Evolutionary conservation across 192 early-diverging fungal genomes (phyloP).

Genomic region (Mortierella hygrophila): DNA sequence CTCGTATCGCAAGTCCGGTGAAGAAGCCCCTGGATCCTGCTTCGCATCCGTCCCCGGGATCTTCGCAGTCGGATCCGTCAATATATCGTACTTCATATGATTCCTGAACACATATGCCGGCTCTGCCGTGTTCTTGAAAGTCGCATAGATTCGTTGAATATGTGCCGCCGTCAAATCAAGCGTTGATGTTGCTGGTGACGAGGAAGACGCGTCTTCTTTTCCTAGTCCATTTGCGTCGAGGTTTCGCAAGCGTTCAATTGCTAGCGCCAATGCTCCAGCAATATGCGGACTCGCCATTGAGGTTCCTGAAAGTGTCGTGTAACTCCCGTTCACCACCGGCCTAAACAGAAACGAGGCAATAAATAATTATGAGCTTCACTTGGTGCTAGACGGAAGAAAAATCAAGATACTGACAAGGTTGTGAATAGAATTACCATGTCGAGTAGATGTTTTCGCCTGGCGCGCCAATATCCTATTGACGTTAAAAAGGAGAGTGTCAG

Average conservation of each 20-base stretch:
- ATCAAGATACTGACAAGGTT: neutral
- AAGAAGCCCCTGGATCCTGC: neutral
- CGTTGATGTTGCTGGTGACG: too few relatives aligned
- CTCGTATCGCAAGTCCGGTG: neutral
- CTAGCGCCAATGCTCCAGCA: conserved; percentile 35
- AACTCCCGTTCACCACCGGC: conserved; percentile 22
- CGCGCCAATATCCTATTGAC: conserved; percentile 28
- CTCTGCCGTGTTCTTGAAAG: conserved; percentile 26
- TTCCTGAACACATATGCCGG: conserved; percentile 18
- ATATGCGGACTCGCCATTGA: conserved; percentile 46
- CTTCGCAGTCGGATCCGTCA: neutral
- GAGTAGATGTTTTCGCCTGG: conserved; percentile 46
- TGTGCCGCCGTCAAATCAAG: neutral
- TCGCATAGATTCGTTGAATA: conserved; percentile 16
- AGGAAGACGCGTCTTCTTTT: too few relatives aligned
- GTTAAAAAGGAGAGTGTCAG: neutral
- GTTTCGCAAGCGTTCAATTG: conserved; percentile 10
- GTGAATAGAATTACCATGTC: conserved; percentile 16
- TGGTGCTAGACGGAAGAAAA: neutral
- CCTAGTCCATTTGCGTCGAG: neutral
- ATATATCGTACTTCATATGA: neutral
- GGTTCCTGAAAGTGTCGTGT: conserved; percentile 34
- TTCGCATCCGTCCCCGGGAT: neutral
- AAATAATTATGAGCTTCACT: neutral
- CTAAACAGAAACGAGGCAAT: neutral